Base-by-base conservation (phyloP, 1,139 yeast genomes). In the Pichia cactophila region DNA sequence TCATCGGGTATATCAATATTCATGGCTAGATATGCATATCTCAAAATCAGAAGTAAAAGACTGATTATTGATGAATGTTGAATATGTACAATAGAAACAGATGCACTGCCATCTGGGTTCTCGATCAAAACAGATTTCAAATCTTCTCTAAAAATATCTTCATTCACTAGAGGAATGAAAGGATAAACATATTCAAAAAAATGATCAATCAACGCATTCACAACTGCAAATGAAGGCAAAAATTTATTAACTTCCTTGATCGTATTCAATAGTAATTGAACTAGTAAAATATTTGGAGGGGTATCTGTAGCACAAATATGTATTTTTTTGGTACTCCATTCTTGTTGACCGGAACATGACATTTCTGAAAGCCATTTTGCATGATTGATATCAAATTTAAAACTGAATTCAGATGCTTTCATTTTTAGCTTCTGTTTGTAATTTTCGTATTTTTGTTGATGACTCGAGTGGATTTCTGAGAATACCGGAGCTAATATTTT, bases 121-220 rank as follows among this genome's bases (percentile, higher is more conserved):
- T 53, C 47, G 12, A 56, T 52, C 7, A 71, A 48, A 11, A 71
- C 58, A 9, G 59, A 59, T 9, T 59, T 57, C 31, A 70, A 33
- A 42, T 71, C 72, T 39, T 64, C 63, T 47, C 67, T 59, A 52
- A 71, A 71, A 0, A 63, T 54, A 1, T 51, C 55, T 53, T 69
- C 72, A 53, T 70, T 70, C 9, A 72, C 52, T 44, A 59, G 65
- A 1, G 76, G 76, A 10, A 70, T 58, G 26, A 71, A 54, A 1
- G 61, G 62, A 52, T 71, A 71, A 1, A 68, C 64, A 44, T 60
- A 63, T 2, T 61, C 54, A 53, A 72, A 72, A 52, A 71, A 72
- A 42, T 68, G 62, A 45, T 69, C 69, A 39, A 72, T 53, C 23
- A 72, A 59, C 0, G 61, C 61, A 43, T 60, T 53, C 7, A 70